phyloP scores from a whole-genome alignment of 345 rosid species.

The Eucalyptus guilfoylei region DNA sequence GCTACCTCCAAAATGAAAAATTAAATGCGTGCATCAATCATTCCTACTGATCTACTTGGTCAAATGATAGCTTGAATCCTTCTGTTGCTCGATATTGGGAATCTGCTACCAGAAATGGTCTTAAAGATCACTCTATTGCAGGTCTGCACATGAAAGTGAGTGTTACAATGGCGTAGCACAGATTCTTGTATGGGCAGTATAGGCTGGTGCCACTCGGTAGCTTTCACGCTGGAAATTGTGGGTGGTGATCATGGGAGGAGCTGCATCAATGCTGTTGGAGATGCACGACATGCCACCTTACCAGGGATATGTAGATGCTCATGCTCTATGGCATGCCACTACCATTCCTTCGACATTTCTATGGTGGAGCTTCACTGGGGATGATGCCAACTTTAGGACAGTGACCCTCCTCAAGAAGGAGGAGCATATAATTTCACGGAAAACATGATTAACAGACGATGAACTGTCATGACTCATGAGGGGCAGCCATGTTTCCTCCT shows the following conservation, averaged over 20 bases:
- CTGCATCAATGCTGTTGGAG: conserved; percentile 36
- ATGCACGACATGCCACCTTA: conserved; percentile 64
- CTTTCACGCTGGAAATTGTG: conserved; percentile 74
- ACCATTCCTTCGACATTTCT: conserved; percentile 58
- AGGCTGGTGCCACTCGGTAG: conserved; percentile 56
- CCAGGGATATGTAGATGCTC: conserved; percentile 59
- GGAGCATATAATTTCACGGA: conserved; percentile 7
- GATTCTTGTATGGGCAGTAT: conserved; percentile 67
- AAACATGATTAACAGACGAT: neutral
- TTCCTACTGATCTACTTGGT: neutral
- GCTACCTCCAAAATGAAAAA: neutral
- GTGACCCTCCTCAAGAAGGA: conserved; percentile 41
- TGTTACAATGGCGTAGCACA: conserved; percentile 39
- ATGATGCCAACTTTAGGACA: conserved; percentile 68
- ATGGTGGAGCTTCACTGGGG: conserved; percentile 81
- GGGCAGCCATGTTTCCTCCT: neutral
- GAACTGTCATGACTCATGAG: neutral
- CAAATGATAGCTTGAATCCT: neutral
- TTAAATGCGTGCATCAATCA: neutral
- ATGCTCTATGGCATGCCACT: conserved; percentile 54
- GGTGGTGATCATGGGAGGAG: conserved; percentile 34
- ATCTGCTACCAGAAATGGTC: neutral
- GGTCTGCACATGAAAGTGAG: conserved; percentile 73
- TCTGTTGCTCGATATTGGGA: neutral
- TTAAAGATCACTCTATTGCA: neutral